Percentiles rank a stretch among this genome's conserved stretches.
Conservation (phyloP, 1,284 basidiomycete species). For the Marasmius tenuissimus region DNA sequence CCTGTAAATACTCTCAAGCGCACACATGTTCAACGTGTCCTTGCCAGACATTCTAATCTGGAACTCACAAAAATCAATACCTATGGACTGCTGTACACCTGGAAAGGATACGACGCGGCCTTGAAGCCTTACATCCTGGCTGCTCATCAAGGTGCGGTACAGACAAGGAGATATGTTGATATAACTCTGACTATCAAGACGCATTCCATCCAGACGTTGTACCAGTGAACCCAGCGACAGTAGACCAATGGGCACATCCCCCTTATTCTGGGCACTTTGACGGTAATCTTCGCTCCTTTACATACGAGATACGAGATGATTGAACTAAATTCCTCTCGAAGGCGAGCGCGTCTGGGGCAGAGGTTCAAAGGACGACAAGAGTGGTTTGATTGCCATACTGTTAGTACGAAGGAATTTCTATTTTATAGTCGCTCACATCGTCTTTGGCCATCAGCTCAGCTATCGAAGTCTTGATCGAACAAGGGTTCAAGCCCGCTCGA, state of each 20-base stretch:
- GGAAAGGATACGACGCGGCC: slow-evolving; percentile 58
- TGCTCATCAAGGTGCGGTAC: slow-evolving; percentile 61
- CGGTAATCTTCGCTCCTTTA: slow-evolving; percentile 24
- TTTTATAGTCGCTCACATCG: slow-evolving; percentile 7
- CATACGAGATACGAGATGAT: neutral
- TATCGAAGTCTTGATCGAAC: slow-evolving; percentile 56
- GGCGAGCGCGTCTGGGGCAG: slow-evolving; percentile 55
- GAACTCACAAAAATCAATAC: slow-evolving; percentile 61
- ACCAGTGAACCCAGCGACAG: slow-evolving; percentile 58
- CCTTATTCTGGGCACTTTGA: slow-evolving; percentile 69
- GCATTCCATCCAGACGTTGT: slow-evolving; percentile 55
- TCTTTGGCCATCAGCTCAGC: slow-evolving; percentile 33
- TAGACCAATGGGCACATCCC: slow-evolving; percentile 56
- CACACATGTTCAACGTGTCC: neutral
- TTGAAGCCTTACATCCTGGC: slow-evolving; percentile 70
- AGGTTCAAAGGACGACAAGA: slow-evolving; percentile 60
- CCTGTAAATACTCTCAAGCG: neutral
- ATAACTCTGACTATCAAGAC: neutral
- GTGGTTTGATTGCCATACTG: slow-evolving; percentile 55
- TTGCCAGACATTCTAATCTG: slow-evolving; percentile 50
- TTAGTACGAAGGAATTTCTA: slow-evolving; percentile 17
- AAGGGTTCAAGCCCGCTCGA: slow-evolving; percentile 53
- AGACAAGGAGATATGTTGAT: neutral
- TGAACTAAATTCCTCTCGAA: neutral
- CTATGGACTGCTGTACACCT: slow-evolving; percentile 69